Conservation (phyloP, 805 yeast species). For the Debaryomyces prosopidis region DNA sequence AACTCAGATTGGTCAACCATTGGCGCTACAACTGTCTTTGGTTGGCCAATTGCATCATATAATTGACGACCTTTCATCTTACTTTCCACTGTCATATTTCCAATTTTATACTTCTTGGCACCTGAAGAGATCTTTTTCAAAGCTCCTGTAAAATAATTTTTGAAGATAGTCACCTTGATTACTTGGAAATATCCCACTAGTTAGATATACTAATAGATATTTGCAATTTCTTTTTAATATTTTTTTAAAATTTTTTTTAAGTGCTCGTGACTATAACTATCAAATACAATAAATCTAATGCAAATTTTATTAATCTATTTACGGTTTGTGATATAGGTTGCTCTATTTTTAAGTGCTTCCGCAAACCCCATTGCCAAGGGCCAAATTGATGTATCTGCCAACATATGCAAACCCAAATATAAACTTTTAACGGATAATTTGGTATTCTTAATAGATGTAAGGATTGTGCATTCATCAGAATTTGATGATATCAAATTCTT, state of each 20-base stretch:
- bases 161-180: background rate
- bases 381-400: conserved; percentile 88
- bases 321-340: conserved; percentile 13
- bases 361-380: conserved; percentile 79
- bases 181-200: background rate
- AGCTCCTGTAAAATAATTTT: background rate
- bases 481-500: conserved; percentile 50
- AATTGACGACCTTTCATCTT: conserved; percentile 61
- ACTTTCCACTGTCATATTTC: conserved; percentile 13
- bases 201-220: too few species aligned
- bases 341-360: conserved; percentile 69
- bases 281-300: background rate
- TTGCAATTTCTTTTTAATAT: background rate
- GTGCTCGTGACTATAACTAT: background rate
- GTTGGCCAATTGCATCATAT: conserved; percentile 67
- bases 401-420: conserved; percentile 70
- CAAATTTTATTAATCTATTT: background rate
- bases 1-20: conserved; percentile 98
- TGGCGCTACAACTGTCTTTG: conserved; percentile 90
- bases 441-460: conserved; percentile 47
- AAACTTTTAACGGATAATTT: conserved; percentile 57
- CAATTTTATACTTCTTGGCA: background rate
- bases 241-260: background rate
- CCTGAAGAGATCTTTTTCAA: background rate
- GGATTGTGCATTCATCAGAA: conserved; percentile 38